Evolutionary conservation across 441 rosid genomes (phyloP), one percentile per base, ranked within the genome.

Genomic region (Hura crepitans): DNA sequence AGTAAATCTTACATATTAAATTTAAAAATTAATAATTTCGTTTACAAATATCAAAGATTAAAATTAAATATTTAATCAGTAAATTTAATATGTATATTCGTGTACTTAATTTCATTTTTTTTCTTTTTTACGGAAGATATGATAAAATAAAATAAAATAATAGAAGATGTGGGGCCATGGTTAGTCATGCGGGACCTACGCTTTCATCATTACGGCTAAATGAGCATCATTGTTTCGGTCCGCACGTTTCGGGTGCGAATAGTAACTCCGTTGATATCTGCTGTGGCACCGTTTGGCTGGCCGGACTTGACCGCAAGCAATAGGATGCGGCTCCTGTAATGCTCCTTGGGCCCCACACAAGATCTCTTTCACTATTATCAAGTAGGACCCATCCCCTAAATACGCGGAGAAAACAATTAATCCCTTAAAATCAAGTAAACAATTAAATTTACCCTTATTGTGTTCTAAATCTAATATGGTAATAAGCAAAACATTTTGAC

Each of bases 281-380:
- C 71, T 70, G 80, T 77, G 86, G 75, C 70, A 47, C 70, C 66
- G 39, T 68, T 65, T 64, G 35, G 71, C 46, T 74, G 73, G 74
- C 72, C 70, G 74, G 62, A 55, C 74, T 75, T 77, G 33, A 7
- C 77, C 57, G 81, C 80, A 79, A 81, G 84, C 83, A 78, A 85
- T 75, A 65, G 77, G 79, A 81, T 65, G 81, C 83, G 64, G 80
- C 64, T 77, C 72, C 75, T 54, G 59, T 18, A 72, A 79, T 68
- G 60, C 77, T 54, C 45, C 59, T 25, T 31, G 75, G 81, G 77
- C 25, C 79, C 82, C 74, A 75, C 67, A 18, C 27, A 7, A 5
- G 59, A 67, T 78, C 54, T 72, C 65, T 72, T 64, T 69, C 35
- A 2, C 58, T 56, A 66, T 66, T 13, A 3, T 73, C 11, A 3